Conservation (phyloP, 192 early-diverging fungal genomes). For the Coemansia sp. region DNA sequence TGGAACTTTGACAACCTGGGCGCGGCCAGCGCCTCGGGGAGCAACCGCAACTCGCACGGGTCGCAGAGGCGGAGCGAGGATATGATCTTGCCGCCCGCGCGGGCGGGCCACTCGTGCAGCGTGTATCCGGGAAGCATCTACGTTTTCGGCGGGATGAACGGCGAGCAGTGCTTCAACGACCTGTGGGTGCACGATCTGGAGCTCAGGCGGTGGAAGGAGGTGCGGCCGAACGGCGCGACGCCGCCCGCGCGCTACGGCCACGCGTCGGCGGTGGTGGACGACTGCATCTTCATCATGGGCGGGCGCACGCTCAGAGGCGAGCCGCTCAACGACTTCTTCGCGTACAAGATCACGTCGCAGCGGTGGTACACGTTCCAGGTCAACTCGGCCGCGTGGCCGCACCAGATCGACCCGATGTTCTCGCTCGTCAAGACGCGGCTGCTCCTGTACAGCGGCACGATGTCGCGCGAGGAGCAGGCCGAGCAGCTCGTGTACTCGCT, state of each 20-base stretch:
- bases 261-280: conserved; percentile 49
- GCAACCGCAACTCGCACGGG: conserved; percentile 8
- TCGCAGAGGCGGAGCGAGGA: conserved; percentile 4
- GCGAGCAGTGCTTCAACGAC: conserved; percentile 51
- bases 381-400: conserved; percentile 47
- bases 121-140: conserved; percentile 42
- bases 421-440: conserved; percentile 47
- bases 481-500: conserved; percentile 36
- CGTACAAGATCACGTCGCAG: conserved; percentile 49
- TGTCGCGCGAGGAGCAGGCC: conserved; percentile 20
- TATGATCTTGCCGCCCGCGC: conserved; percentile 19
- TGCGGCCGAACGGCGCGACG: conserved; percentile 45
- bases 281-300: conserved; percentile 54
- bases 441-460: conserved; percentile 45
- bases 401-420: conserved; percentile 47
- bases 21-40: not conserved
- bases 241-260: conserved; percentile 51
- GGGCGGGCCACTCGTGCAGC: conserved; percentile 51
- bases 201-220: conserved; percentile 28
- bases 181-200: conserved; percentile 48
- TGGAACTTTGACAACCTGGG: conserved; percentile 42
- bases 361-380: conserved; percentile 56
- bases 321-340: conserved; percentile 50
- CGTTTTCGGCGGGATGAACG: conserved; percentile 52
- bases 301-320: conserved; percentile 37